Base-by-base conservation (phyloP, 495 filamentous ascomycete species). In the Thermochaetoides thermophila region DNA sequence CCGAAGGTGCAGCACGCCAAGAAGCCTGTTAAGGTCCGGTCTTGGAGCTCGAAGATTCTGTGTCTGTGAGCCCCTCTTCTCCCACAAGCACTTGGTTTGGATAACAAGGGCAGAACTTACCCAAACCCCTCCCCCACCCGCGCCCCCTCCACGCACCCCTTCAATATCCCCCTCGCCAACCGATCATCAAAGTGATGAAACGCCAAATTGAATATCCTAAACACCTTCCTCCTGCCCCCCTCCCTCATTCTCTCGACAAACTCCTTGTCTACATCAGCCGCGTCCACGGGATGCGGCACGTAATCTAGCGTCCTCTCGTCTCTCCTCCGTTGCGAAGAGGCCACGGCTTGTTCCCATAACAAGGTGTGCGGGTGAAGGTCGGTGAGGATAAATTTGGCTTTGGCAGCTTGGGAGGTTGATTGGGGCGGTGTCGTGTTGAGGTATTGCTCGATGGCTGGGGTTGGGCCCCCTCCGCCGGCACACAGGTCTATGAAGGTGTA, bases 101-200 rank as follows among this genome's bases (percentile, higher is more conserved):
- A 7, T 8, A 13, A 10, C 10, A 7, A 17, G 4, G 12, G 10
- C 9, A 27, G 20, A 13, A 43, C 55, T 49, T 40, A 72, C 59
- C 71, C 74, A 42, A 83, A 78, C 8, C 70, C 74, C 39, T 77
- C 71, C 17, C 67, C 62, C 1, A 64, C 17, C 12, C 23, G 3
- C 27, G 27, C 37, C 4, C 30, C 76, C 38, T 71, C 57, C 2
- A 82, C 45, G 0, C 76, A 74, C 43, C 74, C 74, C 24, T 58
- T 53, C 24, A 85, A 49, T 9, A 82, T 72, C 3, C 53, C 53
- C 19, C 40, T 43, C 5, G 78, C 80, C 17, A 71, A 42, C 11
- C 51, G 50, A 42, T 85, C 72, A 34, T 71, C 66, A 42, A 85
- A 83, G 55, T 85, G 80, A 45, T 85, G 80, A 49, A 83, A 85